Conservation (phyloP, 2,329 filamentous ascomycete species). For the Chaetomium olivaceum region DNA sequence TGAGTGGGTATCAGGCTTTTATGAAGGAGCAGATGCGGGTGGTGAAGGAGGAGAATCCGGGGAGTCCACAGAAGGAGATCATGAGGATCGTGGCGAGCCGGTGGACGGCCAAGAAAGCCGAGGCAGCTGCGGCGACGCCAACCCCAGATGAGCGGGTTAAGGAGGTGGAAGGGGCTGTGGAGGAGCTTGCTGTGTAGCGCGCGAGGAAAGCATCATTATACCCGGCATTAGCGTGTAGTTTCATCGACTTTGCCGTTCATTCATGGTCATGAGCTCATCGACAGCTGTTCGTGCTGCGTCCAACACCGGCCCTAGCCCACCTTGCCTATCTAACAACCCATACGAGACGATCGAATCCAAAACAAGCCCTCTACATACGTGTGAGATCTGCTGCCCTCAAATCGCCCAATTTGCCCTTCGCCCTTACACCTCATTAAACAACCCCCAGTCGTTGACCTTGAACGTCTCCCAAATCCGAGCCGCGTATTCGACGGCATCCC, state of each 20-base stretch:
- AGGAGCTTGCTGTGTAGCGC: neutral
- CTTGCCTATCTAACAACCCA: neutral
- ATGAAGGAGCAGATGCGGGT: constrained; percentile 68
- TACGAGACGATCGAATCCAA: neutral
- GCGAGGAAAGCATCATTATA: neutral
- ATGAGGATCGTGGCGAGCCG: constrained; percentile 66
- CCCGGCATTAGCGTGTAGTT: neutral
- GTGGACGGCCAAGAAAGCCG: constrained; percentile 53
- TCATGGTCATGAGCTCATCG: constrained; percentile 11
- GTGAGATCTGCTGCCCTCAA: neutral
- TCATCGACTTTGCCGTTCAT: constrained; percentile 10
- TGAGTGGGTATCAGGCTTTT: constrained; percentile 51
- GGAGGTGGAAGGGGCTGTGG: neutral
- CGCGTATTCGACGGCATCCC: constrained; percentile 67
- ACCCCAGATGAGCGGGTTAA: neutral
- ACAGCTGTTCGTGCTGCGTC: neutral
- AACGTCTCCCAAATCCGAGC: constrained; percentile 70
- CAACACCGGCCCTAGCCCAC: constrained; percentile 2
- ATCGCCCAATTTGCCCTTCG: neutral
- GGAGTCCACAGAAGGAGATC: constrained; percentile 63
- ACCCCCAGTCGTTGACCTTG: constrained; percentile 75
- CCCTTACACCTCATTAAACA: constrained; percentile 57
- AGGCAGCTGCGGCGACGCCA: constrained; percentile 22
- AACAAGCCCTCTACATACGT: neutral
- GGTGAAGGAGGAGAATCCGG: constrained; percentile 58